Conservation (phyloP, 345 rosid genomes). For the Arabis alpina region DNA sequence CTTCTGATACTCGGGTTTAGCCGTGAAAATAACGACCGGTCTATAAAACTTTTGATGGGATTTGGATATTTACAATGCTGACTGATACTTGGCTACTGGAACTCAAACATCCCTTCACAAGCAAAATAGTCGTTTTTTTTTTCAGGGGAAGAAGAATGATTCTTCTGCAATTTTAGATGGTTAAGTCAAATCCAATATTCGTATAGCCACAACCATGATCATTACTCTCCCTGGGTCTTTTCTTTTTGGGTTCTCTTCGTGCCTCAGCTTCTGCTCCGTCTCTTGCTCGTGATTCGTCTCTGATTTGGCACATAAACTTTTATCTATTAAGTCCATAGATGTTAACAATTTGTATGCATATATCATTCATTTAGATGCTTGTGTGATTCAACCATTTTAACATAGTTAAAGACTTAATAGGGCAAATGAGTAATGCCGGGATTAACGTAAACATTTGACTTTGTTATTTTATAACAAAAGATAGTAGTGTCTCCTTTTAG, state of each 20-base stretch:
- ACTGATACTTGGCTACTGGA: slow-evolving; percentile 37
- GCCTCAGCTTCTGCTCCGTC: slow-evolving; percentile 2
- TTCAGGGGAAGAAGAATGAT: background rate
- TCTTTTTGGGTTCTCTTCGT: slow-evolving; percentile 23
- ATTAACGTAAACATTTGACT: background rate
- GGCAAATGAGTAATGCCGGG: background rate
- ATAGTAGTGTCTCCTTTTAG: background rate
- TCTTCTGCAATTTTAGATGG: slow-evolving; percentile 17
- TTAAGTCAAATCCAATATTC: slow-evolving; percentile 8
- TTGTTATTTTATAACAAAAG: background rate
- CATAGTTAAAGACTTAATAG: background rate
- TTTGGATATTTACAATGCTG: slow-evolving; percentile 33
- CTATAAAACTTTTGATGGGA: slow-evolving; percentile 40
- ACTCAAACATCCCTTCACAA: slow-evolving; percentile 17
- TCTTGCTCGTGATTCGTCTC: slow-evolving; percentile 5
- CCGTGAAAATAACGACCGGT: slow-evolving; percentile 28
- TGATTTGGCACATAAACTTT: background rate
- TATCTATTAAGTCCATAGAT: background rate
- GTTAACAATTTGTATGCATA: background rate
- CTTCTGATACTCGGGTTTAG: slow-evolving; percentile 33
- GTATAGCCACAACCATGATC: background rate
- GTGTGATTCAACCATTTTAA: slow-evolving; percentile 6
- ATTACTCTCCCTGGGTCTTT: background rate
- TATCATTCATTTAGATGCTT: background rate
- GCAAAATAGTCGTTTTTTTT: no score